phyloP scores from a whole-genome alignment of 129 eudicot species.

The Oenanthe sinensis region DNA sequence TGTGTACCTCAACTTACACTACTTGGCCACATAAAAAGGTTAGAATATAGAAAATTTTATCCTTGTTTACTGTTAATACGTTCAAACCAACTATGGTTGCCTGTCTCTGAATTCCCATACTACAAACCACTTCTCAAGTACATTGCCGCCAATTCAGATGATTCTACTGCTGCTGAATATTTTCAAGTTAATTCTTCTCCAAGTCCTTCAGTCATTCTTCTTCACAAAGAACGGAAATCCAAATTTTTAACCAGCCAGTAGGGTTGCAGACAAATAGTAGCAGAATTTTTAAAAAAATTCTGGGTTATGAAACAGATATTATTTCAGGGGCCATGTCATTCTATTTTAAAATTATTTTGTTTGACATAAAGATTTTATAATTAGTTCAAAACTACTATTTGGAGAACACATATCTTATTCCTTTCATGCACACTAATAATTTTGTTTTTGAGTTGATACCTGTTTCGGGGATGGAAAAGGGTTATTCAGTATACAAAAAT shows the following conservation, averaged over 20 bases:
- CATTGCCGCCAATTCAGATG: not conserved
- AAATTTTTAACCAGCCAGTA: not conserved
- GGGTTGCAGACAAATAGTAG: not conserved
- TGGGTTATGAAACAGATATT: not conserved
- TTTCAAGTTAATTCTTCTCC: not conserved
- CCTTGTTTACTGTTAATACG: not conserved
- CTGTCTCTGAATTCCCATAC: not conserved
- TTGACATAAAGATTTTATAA: not conserved
- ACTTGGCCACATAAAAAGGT: not conserved
- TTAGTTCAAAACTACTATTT: not conserved
- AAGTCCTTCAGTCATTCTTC: not conserved
- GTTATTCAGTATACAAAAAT: not conserved
- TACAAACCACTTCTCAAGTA: not conserved
- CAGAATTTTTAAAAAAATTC: not conserved
- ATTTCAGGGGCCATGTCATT: not conserved
- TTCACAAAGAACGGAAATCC: not conserved
- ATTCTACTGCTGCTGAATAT: not conserved
- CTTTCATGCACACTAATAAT: not conserved
- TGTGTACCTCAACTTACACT: no score
- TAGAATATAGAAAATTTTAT: not conserved
- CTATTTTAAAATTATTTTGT: not conserved
- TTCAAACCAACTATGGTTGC: not conserved
- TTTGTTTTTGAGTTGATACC: not conserved
- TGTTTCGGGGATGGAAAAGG: not conserved
- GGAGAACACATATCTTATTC: not conserved